Evolutionary conservation across 495 filamentous ascomycete species (phyloP).

Genomic region (Chaetomium cochliodes): DNA sequence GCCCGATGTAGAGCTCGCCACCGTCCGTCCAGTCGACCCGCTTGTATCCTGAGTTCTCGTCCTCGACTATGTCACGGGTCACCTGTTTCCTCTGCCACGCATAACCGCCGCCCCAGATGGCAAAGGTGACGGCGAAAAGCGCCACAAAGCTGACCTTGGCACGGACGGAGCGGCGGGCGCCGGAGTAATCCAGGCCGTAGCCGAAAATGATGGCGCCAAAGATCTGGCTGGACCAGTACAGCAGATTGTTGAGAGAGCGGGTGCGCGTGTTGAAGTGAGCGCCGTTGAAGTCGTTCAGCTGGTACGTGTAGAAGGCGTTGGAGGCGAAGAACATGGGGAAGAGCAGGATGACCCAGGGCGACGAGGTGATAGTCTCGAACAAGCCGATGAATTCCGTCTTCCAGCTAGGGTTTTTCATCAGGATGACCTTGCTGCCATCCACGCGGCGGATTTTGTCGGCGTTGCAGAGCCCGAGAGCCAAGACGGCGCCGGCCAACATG

Average conservation of each 20-base stretch:
- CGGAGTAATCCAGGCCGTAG: constrained; percentile 65
- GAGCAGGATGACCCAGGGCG: constrained; percentile 77
- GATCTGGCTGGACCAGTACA: constrained; percentile 90
- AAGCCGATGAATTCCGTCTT: constrained; percentile 75
- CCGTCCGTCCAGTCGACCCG: constrained; percentile 63
- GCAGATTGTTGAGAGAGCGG: constrained; percentile 74
- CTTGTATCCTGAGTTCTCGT: constrained; percentile 32
- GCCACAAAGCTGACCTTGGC: constrained; percentile 67
- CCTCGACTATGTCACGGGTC: constrained; percentile 48
- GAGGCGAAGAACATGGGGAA: constrained; percentile 87
- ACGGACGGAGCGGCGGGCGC: constrained; percentile 64
- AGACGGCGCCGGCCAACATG: constrained; percentile 69
- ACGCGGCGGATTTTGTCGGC: constrained; percentile 73
- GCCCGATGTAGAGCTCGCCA: constrained; percentile 62
- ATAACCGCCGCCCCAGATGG: constrained; percentile 85
- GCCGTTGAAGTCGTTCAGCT: constrained; percentile 61
- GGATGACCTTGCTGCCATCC: constrained; percentile 72
- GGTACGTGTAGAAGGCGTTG: constrained; percentile 79
- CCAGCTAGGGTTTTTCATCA: constrained; percentile 86
- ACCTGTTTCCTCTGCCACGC: constrained; percentile 65
- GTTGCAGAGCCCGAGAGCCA: constrained; percentile 72
- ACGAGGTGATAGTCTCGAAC: constrained; percentile 66
- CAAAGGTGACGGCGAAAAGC: constrained; percentile 73
- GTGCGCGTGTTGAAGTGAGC: constrained; percentile 81
- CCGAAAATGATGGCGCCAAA: constrained; percentile 78